Conservation (phyloP, 2,329 filamentous ascomycete species). For the Verticillium nonalfalfae region DNA sequence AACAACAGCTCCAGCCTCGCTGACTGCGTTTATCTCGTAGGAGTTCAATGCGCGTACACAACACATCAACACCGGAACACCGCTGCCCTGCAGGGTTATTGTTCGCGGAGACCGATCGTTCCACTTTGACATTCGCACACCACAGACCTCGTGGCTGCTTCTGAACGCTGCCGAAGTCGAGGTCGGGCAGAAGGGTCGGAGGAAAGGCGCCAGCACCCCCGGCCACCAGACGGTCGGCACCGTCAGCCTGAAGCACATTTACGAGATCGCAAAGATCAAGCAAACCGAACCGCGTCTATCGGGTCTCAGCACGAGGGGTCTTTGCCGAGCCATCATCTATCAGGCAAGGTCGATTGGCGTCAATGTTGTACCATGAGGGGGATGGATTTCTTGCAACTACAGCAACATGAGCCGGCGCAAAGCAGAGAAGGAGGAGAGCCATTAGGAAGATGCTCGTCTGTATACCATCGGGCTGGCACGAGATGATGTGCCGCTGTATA, state of each 20-base stretch:
- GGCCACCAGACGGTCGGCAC: conserved; percentile 75
- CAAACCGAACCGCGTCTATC: conserved; percentile 69
- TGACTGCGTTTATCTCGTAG: conserved; percentile 37
- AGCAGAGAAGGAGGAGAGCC: neutral
- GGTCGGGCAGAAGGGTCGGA: conserved; percentile 64
- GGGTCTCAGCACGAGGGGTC: conserved; percentile 61
- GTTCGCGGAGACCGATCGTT: conserved; percentile 93
- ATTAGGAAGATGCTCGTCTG: neutral
- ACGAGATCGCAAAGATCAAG: conserved; percentile 98
- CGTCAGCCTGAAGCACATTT: conserved; percentile 90
- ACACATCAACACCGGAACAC: conserved; percentile 74
- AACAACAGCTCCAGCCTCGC: conserved; percentile 1
- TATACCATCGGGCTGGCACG: neutral
- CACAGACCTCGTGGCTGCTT: conserved; percentile 86
- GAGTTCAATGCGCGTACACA: conserved; percentile 96
- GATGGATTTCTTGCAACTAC: neutral
- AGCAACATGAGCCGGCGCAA: neutral
- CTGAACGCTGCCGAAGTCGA: conserved; percentile 76
- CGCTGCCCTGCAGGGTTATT: conserved; percentile 83
- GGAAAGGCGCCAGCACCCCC: conserved; percentile 70
- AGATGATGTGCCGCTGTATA: neutral
- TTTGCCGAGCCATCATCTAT: conserved; percentile 69
- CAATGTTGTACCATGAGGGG: conserved; percentile 54
- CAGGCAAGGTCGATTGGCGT: conserved; percentile 74
- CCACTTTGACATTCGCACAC: conserved; percentile 86